Base-by-base conservation (phyloP, 2,329 filamentous ascomycete species). In the Botryotinia narcissicola region DNA sequence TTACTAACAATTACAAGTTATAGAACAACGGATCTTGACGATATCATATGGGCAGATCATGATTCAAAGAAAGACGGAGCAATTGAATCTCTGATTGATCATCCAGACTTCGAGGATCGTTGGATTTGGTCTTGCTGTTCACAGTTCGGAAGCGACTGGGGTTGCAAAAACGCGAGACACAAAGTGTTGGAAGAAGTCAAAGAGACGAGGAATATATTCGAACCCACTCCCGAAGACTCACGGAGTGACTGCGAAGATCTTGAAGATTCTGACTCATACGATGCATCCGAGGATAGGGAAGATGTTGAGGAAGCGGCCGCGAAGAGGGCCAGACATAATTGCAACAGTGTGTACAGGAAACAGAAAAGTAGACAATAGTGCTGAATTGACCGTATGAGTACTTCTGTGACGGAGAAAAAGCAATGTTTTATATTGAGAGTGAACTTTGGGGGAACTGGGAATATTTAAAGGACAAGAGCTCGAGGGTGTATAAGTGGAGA, bases 41-140 rank as follows among this genome's bases (percentile, higher is more conserved):
- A 66, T 8, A 22, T 48, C 7, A 35, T 32, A 22, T 66, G 62
- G 62, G 62, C 42, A 18, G 62, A 48, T 16, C 20, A 66, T 66
- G 42, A 66, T 22, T 1, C 14, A 5, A 29, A 66, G 20, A 48
- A 18, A 32, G 6, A 66, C 4, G 42, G 62, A n/a, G 42, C 42
- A 35, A 48, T 35, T n/a, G 62, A 66, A 48, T 32, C 46, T 48
- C 62, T 48, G 9, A 37, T 66, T 18, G 62, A 66, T 48, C 29
- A 66, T 4, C 42, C 29, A 3, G 62, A 66, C 29, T 66, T 48
- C 6, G 62, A 66, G 29, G 62, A 66, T 35, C 62, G 62, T 48
- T 66, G 42, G 62, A 48, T 66, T n/a, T 66, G 62, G 62, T 48
- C 62, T 16, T 66, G 62, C 29, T 66, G 62, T 48, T 44, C 42